These are phyloP conservation scores for Daldinia decipiens DNA, from an alignment of 495 filamentous ascomycete species.

Conservation along the genomic window DNA sequence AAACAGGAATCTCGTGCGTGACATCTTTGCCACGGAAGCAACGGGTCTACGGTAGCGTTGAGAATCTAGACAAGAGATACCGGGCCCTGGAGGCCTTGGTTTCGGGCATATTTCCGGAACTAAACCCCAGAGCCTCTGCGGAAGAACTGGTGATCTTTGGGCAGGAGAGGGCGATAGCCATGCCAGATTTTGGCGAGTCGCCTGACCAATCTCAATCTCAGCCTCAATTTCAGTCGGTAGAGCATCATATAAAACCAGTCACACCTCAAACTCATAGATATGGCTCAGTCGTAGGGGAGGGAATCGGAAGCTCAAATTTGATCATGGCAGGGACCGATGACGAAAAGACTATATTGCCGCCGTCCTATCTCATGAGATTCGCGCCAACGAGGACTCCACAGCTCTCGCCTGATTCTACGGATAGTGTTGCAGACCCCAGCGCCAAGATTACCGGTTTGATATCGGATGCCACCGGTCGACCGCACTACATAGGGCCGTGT, in stretches of 20 bases:
- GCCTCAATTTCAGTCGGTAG: neutral
- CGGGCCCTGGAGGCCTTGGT: conserved; percentile 58
- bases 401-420: conserved; percentile 11
- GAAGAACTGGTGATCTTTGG: conserved; percentile 52
- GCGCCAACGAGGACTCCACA: neutral
- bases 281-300: neutral
- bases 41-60: conserved; percentile 62
- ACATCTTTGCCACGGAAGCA: conserved; percentile 60
- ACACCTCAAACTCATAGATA: neutral
- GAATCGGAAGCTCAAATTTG: conserved; percentile 13
- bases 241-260: conserved; percentile 4
- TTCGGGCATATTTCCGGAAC: conserved; percentile 57
- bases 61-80: conserved; percentile 57
- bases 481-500: conserved; percentile 54
- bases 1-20: conserved; percentile 55
- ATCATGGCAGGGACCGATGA: conserved; percentile 23
- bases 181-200: conserved; percentile 47
- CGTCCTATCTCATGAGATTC: conserved; percentile 33
- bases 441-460: conserved; percentile 42
- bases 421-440: neutral
- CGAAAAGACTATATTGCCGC: conserved; percentile 33
- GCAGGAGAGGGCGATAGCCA: conserved; percentile 43
- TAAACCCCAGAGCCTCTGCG: conserved; percentile 49
- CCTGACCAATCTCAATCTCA: conserved; percentile 3
- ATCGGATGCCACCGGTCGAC: conserved; percentile 49